Evolutionary conservation across 139 green algal genomes (phyloP).

Genomic region (Picochlorum sp.): DNA sequence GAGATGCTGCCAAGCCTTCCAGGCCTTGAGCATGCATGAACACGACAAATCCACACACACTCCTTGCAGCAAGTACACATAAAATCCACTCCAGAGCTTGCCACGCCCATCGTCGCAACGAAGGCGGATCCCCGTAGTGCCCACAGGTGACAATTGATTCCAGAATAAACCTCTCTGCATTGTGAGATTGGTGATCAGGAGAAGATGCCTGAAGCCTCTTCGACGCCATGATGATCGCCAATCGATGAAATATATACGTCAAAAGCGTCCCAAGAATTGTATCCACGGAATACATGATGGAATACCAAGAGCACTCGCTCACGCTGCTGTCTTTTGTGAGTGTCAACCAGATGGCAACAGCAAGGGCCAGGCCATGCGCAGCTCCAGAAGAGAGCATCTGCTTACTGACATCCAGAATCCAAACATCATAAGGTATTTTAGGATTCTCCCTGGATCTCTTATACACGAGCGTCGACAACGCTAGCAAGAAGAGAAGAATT

Average conservation of each 20-base stretch:
- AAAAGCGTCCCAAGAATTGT: constrained; percentile 44
- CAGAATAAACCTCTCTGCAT: neutral
- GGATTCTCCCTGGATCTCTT: constrained; percentile 24
- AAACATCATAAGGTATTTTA: constrained; percentile 38
- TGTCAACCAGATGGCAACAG: constrained; percentile 39
- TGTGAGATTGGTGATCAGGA: neutral
- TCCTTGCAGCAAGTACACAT: constrained; percentile 27
- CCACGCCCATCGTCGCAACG: constrained; percentile 19
- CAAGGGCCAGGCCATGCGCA: constrained; percentile 33
- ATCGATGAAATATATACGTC: constrained; percentile 37
- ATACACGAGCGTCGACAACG: neutral
- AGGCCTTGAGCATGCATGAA: neutral
- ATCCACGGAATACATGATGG: constrained; percentile 41
- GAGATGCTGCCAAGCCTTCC: neutral
- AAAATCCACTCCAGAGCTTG: constrained; percentile 45
- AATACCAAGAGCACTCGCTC: constrained; percentile 50
- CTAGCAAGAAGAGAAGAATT: neutral
- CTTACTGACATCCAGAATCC: constrained; percentile 53
- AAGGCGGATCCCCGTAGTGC: constrained; percentile 41
- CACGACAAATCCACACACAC: constrained; percentile 27
- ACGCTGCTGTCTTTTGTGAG: neutral
- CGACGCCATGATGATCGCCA: constrained; percentile 5
- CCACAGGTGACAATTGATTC: constrained; percentile 23
- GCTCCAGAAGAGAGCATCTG: constrained; percentile 20
- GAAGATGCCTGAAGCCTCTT: neutral